These are phyloP conservation scores for Krasilnikovozyma curviuscula DNA, from an alignment of 768 basidiomycete genomes.

Conservation along the genomic window DNA sequence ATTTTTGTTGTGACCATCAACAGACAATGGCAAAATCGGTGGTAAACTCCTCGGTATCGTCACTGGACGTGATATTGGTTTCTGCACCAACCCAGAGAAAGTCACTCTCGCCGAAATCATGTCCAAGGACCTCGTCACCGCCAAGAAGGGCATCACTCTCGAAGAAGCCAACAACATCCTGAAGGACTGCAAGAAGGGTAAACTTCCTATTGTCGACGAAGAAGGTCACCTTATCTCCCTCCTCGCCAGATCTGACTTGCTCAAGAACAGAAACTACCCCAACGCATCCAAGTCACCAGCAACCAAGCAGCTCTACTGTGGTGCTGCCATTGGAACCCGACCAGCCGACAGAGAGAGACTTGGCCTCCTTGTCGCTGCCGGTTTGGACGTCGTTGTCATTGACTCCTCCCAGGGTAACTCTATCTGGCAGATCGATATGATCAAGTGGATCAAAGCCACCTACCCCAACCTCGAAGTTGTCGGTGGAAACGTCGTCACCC, in stretches of 20 bases:
- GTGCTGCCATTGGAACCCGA: constrained; percentile 86
- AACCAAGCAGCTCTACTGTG: constrained; percentile 88
- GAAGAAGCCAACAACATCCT: constrained; percentile 82
- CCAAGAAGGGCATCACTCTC: constrained; percentile 70
- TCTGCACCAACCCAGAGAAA: constrained; percentile 47
- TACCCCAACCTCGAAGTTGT: constrained; percentile 79
- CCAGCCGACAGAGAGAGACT: constrained; percentile 72
- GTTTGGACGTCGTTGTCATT: constrained; percentile 80
- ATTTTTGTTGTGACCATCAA: constrained; percentile 7
- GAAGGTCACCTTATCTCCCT: constrained; percentile 54
- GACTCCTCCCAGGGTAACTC: constrained; percentile 98
- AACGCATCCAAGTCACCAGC: constrained; percentile 76
- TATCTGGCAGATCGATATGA: constrained; percentile 79
- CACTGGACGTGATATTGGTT: constrained; percentile 88
- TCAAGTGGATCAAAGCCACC: constrained; percentile 72
- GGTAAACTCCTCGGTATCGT: constrained; percentile 92
- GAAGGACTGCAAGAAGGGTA: constrained; percentile 91
- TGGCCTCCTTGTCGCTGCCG: constrained; percentile 68
- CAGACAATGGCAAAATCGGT: constrained; percentile 70
- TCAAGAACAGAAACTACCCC: constrained; percentile 94
- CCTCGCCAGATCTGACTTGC: constrained; percentile 84
- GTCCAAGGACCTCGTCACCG: constrained; percentile 75
- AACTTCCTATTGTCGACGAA: constrained; percentile 64
- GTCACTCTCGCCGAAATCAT: constrained; percentile 62
- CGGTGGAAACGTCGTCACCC: constrained; percentile 92